These are phyloP conservation scores for Debaryomyces singareniensis DNA, from an alignment of 1,139 yeast species.

Conservation along the genomic window DNA sequence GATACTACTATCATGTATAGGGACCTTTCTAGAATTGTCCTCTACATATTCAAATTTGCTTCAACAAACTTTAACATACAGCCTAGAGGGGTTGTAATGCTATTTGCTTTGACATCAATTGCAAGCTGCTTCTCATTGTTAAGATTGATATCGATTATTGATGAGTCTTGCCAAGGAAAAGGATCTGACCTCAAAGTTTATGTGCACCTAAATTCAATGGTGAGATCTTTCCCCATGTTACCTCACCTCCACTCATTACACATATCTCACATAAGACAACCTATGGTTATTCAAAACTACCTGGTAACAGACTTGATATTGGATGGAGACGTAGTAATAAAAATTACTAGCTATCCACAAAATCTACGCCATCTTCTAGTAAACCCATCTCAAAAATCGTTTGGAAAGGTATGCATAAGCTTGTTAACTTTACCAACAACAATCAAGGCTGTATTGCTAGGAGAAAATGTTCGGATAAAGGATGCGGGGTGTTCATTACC, in stretches of 20 bases:
- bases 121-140: slow-evolving; percentile 2
- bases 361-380: slow-evolving; percentile 1
- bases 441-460: slow-evolving; percentile 2
- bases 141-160: slow-evolving; percentile 1
- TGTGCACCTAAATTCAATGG: slow-evolving; percentile 1
- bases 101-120: slow-evolving; percentile 2
- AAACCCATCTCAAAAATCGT: slow-evolving; percentile 2
- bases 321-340: slow-evolving; percentile 2
- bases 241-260: slow-evolving; percentile 4
- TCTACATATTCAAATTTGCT: slow-evolving; percentile 2
- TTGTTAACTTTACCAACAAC: slow-evolving; percentile 2
- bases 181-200: slow-evolving; percentile 1
- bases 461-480: slow-evolving; percentile 1
- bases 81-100: slow-evolving; percentile 2
- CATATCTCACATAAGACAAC: slow-evolving; percentile 1
- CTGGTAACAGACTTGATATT: slow-evolving; percentile 3
- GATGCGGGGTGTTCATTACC: slow-evolving; percentile 2
- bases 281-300: not conserved
- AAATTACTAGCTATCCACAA: slow-evolving; percentile 2
- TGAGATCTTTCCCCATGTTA: slow-evolving; percentile 1
- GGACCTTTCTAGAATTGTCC: slow-evolving; percentile 1
- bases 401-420: slow-evolving; percentile 1
- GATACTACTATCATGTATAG: not conserved
- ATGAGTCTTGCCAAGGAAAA: not conserved
- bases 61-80: slow-evolving; percentile 1